These are phyloP conservation scores for Zymoseptoria passerinii DNA, from an alignment of 2,329 filamentous ascomycete species.

Conservation along the genomic window DNA sequence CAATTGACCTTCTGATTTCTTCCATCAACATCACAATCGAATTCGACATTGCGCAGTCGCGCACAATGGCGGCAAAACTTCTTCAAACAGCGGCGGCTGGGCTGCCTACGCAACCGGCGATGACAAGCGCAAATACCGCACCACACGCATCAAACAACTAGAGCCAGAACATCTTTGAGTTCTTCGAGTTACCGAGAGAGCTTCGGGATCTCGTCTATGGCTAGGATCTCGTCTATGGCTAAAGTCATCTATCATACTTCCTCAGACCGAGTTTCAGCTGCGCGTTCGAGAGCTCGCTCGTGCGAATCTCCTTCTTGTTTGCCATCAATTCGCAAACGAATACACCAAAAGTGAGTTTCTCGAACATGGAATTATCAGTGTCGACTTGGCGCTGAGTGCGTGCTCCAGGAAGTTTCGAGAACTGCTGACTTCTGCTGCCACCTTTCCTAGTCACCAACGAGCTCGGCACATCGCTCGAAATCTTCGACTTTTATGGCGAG, in stretches of 20 bases:
- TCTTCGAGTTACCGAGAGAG: conserved; percentile 10
- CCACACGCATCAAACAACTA: not conserved
- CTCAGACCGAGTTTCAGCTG: not conserved
- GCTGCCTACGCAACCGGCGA: not conserved
- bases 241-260: no score
- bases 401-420: no score
- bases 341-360: not conserved
- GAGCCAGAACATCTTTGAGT: conserved; percentile 16
- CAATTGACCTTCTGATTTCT: not conserved
- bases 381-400: no score
- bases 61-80: not conserved
- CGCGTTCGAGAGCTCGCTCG: not conserved
- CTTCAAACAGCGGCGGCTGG: not conserved
- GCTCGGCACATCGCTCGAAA: no score
- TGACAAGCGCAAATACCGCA: not conserved
- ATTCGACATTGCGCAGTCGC: not conserved
- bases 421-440: no score
- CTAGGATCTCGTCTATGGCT: no score
- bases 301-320: not conserved
- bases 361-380: no score
- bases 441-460: no score
- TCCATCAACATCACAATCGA: not conserved
- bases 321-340: conserved; percentile 1
- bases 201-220: conserved; percentile 9
- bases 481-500: no score